Percentiles rank a stretch among this genome's conserved stretches.
phyloP scores from a whole-genome alignment of 805 yeast genomes.

The Lachancea mirantina region DNA sequence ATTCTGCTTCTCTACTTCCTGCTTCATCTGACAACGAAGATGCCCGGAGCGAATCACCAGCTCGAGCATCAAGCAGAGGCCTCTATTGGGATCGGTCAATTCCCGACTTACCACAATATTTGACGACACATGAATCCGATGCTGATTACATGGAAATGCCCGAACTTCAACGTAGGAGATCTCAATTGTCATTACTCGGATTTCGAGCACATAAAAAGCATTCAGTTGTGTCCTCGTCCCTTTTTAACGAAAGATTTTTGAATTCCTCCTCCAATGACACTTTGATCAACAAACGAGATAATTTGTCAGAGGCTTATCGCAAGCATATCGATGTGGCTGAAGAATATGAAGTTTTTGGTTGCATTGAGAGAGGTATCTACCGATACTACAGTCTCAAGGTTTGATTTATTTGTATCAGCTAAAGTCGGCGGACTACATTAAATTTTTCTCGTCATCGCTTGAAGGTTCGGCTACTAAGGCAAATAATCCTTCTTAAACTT shows the following conservation, averaged over 20 bases:
- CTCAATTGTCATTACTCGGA: slow-evolving; percentile 24
- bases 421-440: no score
- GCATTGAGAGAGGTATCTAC: slow-evolving; percentile 39
- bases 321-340: slow-evolving; percentile 26
- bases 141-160: slow-evolving; percentile 28
- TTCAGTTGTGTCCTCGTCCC: no score
- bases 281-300: slow-evolving; percentile 20
- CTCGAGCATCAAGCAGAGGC: slow-evolving; percentile 18
- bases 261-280: background rate
- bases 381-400: slow-evolving; percentile 37
- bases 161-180: slow-evolving; percentile 28
- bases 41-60: slow-evolving; percentile 1
- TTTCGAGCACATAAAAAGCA: slow-evolving; percentile 4
- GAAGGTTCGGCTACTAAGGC: no score
- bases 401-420: no score
- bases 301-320: slow-evolving; percentile 22
- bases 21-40: slow-evolving; percentile 2
- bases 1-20: background rate
- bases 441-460: no score
- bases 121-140: slow-evolving; percentile 20
- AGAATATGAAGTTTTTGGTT: slow-evolving; percentile 36
- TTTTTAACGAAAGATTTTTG: background rate
- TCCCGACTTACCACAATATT: slow-evolving; percentile 8
- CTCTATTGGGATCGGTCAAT: slow-evolving; percentile 32
- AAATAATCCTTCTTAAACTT: no score